These are phyloP conservation scores for Casaregolazyma lundiana DNA, from an alignment of 1,139 yeast species.

Conservation along the genomic window DNA sequence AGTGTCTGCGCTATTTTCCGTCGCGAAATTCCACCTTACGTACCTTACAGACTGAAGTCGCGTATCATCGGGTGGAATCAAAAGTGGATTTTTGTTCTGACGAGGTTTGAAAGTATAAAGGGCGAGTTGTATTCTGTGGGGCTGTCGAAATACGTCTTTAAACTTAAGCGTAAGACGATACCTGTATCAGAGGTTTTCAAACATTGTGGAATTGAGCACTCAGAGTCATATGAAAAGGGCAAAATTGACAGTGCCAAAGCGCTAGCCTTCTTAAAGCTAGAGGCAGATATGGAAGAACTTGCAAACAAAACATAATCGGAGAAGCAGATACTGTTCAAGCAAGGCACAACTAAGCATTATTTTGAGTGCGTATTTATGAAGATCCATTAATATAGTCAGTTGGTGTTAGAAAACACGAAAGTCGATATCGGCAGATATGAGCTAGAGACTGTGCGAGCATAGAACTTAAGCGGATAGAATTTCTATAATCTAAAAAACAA, in stretches of 20 bases:
- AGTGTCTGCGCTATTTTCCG: conserved; percentile 64
- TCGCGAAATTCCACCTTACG: conserved; percentile 67
- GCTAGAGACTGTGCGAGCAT: too few species aligned
- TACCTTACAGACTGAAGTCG: conserved; percentile 50
- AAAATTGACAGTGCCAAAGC: neutral
- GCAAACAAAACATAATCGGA: neutral
- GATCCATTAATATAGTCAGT: too few species aligned
- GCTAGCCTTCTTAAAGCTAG: neutral
- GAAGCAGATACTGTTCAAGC: too few species aligned
- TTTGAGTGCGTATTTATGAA: too few species aligned
- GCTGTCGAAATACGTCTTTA: conserved; percentile 75
- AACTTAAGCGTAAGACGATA: conserved; percentile 66
- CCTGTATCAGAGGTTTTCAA: conserved; percentile 56
- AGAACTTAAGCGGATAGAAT: neutral
- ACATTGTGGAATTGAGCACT: conserved; percentile 49
- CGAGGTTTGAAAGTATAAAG: conserved; percentile 49
- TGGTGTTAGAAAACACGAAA: too few species aligned
- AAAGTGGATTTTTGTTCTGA: conserved; percentile 75
- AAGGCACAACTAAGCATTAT: too few species aligned
- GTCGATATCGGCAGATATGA: too few species aligned
- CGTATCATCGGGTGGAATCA: conserved; percentile 78
- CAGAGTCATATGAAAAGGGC: conserved; percentile 29
- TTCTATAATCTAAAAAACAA: conserved; percentile 8
- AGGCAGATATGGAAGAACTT: neutral
- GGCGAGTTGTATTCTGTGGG: conserved; percentile 49